Evolutionary conservation across 2,329 filamentous ascomycete genomes (phyloP), one percentile per base, ranked within the genome.

Genomic region (Microsporum audouinii): DNA sequence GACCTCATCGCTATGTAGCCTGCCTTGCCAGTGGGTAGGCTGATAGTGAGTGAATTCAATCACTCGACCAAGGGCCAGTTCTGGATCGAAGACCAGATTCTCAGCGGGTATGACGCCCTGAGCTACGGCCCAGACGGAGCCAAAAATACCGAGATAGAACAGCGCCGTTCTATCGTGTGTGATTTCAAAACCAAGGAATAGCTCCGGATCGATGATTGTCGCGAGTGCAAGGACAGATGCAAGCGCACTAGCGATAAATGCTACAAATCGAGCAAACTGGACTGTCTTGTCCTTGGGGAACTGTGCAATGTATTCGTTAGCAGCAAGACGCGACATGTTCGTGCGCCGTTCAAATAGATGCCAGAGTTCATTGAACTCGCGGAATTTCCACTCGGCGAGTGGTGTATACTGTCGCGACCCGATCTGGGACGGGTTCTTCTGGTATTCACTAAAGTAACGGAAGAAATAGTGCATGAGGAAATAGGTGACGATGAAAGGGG

Each of bases 241-340:
- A 39, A 97, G 80, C 0, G 92, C 89, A 5, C 94, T 91, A 6
- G 89, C 83, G 63, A 97, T 82, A 68, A 99, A 96, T 0, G 91
- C 86, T 34, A 96, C 81, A 56, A 95, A 95, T 45, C 88, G 84
- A 8, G 88, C 88, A 39, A 92, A 72, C 67, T 95, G 91, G 63
- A 94, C 88, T 0, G 87, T 94, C 75, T 96, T 95, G 70, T 91
- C 86, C 72, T 97, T 97, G 0, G 94, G 94, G 63, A 99, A 99
- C 66, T 97, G 92, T 65, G 96, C 90, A 31, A 99, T 82, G 69
- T 99, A 99, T 56, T 90, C 84, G 38, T 88, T 90, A 1, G 94
- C 92, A 71, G 90, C 96, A 0, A 92, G 91, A 69, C 94, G 91
- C 0, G 94, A 96, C 88, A 97, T 95, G 65, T 95, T 91, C 47